phyloP scores from a whole-genome alignment of 1,284 basidiomycete species.

The Rhodotorula sp. region DNA sequence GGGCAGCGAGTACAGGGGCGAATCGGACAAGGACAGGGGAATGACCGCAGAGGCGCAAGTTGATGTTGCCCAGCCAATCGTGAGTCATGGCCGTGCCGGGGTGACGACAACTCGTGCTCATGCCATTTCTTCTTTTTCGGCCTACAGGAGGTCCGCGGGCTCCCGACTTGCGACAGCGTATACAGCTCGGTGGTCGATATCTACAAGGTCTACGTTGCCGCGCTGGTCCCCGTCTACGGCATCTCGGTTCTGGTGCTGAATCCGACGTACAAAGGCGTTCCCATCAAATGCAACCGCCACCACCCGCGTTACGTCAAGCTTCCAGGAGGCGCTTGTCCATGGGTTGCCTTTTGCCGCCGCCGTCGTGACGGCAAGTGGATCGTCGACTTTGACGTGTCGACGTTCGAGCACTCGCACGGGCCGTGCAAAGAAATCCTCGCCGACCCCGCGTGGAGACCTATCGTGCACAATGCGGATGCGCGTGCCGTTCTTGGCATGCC shows the following conservation, averaged over 20 bases:
- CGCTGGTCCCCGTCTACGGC: constrained; percentile 3
- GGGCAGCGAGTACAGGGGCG: not conserved
- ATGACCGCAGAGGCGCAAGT: not conserved
- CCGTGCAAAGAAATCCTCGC: not conserved
- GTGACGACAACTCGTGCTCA: not conserved
- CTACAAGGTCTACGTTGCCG: not conserved
- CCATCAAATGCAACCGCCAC: not conserved
- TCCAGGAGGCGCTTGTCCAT: not conserved
- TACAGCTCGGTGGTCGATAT: not conserved
- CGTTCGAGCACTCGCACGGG: not conserved
- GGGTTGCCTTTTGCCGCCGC: not conserved
- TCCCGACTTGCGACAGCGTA: not conserved
- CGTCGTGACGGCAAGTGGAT: not conserved
- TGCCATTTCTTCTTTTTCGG: not conserved
- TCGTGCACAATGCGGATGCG: not conserved
- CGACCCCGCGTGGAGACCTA: constrained; percentile 3
- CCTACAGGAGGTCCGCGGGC: not conserved
- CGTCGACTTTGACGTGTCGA: not conserved
- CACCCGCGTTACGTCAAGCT: not conserved
- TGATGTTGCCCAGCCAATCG: too few species aligned
- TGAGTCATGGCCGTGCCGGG: too few species aligned
- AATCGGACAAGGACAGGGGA: not conserved
- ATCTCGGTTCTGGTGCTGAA: not conserved
- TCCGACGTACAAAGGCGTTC: not conserved
- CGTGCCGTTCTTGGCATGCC: not conserved